A percentile compares a stretch with the other conserved stretches of the same genome.
phyloP scores from a whole-genome alignment of 805 yeast genomes.

The Wickerhamiella parazyma region DNA sequence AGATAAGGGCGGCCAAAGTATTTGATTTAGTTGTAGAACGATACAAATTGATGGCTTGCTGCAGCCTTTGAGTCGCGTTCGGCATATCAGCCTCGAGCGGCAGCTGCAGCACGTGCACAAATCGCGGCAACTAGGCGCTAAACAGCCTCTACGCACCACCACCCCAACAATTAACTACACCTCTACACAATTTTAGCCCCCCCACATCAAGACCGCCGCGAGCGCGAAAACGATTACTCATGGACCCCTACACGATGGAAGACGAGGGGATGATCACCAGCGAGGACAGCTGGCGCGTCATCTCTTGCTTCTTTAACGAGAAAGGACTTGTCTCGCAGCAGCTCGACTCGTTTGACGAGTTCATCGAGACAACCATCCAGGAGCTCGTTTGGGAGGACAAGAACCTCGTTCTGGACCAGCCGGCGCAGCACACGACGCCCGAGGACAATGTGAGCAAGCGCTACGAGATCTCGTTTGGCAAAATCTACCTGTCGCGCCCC shows the following conservation, averaged over 20 bases:
- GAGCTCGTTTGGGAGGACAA: slow-evolving; percentile 94
- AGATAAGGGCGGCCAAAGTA: no score
- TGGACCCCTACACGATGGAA: slow-evolving; percentile 41
- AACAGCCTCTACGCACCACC: no score
- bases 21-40: no score
- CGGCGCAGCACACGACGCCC: slow-evolving; percentile 93
- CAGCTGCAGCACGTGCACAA: no score
- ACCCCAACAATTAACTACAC: no score
- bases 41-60: no score
- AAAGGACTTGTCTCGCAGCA: slow-evolving; percentile 97
- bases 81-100: no score
- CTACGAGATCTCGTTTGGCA: slow-evolving; percentile 95
- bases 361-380: slow-evolving; percentile 90
- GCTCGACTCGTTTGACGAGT: slow-evolving; percentile 95
- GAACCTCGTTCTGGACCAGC: slow-evolving; percentile 86
- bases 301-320: slow-evolving; percentile 88
- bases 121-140: no score
- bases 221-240: slow-evolving; percentile 4
- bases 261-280: slow-evolving; percentile 70
- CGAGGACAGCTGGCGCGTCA: slow-evolving; percentile 99
- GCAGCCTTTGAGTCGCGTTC: no score
- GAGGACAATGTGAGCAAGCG: slow-evolving; percentile 81
- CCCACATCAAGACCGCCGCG: neutral
- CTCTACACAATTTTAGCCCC: no score
- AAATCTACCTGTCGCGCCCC: slow-evolving; percentile 90